Evolutionary conservation across 2,329 filamentous ascomycete genomes (phyloP), one percentile per base, ranked within the genome.

Genomic region (Alternaria novae-zelandiae): DNA sequence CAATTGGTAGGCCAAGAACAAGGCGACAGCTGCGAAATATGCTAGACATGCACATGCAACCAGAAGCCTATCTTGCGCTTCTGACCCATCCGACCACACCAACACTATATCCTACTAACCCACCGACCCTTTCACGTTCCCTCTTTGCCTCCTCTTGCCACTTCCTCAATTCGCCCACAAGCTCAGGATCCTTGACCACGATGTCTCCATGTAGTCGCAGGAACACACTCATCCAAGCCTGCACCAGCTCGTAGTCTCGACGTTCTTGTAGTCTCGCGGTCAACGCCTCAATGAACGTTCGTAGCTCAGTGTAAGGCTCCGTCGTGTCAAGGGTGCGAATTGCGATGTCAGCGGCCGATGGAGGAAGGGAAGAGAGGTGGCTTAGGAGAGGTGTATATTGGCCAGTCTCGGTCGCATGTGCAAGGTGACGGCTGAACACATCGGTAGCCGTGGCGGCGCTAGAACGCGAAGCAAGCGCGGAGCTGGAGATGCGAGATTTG

Each of bases 181-280:
- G 79, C 28, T 81, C 78, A 74, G 86, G 75, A 41, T 81, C 80
- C 32, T 82, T 78, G 7, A 82, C 78, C 13, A 91, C 82, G 15
- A 86, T 81, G 64, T 90, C 89, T 7, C 85, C 86, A 79, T 98
- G 95, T 44, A 97, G 83, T 51, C 90, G 88, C 63, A 99, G 78
- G 74, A 98, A 97, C 1, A 98, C 95, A 2, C 91, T 90, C 94
- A 99, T 98, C 95, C 96, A 99, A 0, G 94, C 93, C 80, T 98
- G 94, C 15, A 93, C 91, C 43, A 99, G 86, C 81, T 99, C 96
- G 79, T 97, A 99, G 79, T 98, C 96, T 51, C 87, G 88, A 67
- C 90, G 89, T 54, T 88, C 84, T 46, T 83, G 81, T 56, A 98
- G 83, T 12, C 91, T 86, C 57, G 83, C 85, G 0, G 92, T 96